phyloP scores from a whole-genome alignment of 495 filamentous ascomycete species.

The Oleoguttula mirabilis region DNA sequence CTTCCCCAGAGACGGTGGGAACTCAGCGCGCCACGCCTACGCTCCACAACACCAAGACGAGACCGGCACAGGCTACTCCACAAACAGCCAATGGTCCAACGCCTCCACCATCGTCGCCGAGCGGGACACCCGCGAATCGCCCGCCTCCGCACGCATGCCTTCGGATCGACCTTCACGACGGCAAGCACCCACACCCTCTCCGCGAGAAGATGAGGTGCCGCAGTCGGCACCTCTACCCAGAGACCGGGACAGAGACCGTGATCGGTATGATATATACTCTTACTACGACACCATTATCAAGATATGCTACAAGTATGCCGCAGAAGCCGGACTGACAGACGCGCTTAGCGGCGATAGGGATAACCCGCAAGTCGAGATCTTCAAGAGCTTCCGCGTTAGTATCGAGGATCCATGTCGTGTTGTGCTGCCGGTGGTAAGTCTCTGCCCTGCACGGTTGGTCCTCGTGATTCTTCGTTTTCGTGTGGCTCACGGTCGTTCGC shows the following conservation, averaged over 20 bases:
- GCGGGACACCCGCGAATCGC: conserved; percentile 9
- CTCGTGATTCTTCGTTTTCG: no score
- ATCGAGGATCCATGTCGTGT: conserved; percentile 98
- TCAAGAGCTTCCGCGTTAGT: conserved; percentile 93
- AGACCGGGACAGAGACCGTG: conserved; percentile 12
- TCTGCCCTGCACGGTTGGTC: no score
- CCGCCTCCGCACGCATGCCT: conserved; percentile 26
- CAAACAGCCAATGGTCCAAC: conserved; percentile 17
- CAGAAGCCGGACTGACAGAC: not conserved
- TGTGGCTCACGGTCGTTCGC: no score
- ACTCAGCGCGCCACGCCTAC: conserved; percentile 33
- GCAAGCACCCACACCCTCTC: conserved; percentile 16
- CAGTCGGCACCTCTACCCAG: conserved; percentile 11
- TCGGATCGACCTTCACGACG: conserved; percentile 3
- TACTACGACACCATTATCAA: no score
- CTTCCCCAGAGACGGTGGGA: conserved; percentile 35
- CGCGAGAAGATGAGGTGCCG: conserved; percentile 15
- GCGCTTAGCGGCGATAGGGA: conserved; percentile 29
- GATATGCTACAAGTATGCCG: no score
- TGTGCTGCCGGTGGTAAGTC: conserved; percentile 62
- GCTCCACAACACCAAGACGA: conserved; percentile 18
- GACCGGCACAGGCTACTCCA: conserved; percentile 24
- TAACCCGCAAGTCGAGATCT: conserved; percentile 67
- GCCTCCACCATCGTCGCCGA: conserved; percentile 26
- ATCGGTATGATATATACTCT: no score